Evolutionary conservation across 441 rosid genomes (phyloP), one percentile per base, ranked within the genome.

Genomic region (Adansonia rubrostipa): DNA sequence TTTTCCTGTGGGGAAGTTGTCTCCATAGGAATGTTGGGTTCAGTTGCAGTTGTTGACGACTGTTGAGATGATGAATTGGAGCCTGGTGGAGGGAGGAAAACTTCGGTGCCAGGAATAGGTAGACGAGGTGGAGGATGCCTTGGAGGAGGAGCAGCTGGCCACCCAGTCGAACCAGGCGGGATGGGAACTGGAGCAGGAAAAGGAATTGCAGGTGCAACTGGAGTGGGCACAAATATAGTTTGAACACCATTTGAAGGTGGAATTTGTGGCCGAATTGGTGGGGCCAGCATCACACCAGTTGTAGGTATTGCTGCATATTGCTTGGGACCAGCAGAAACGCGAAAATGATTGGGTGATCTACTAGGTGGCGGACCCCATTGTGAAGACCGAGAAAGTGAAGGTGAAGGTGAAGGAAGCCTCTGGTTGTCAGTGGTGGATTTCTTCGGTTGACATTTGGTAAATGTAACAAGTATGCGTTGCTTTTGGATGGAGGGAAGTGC

Each of bases 101-200:
- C 99, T 64, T 98, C 98, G 0, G 99, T 95, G 15, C 98, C 99
- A 28, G 96, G 92, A 63, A 84, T 80, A 68, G 89, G 89, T 73
- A 87, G 84, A 51, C 93, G 89, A 58, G 89, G 88, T 62, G 92
- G 77, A 70, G 89, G 84, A 81, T 90, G 95, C 82, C 85, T 82
- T 47, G 90, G 1, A 2, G 2, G 85, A 82, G 90, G 85, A 67
- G 89, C 82, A 44, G 90, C 75, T 45, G 87, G 82, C 99, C 99
- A 95, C 57, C 84, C 90, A 0, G 91, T 79, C 9, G 95, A 83
- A 24, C 84, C 83, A 6, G 92, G 79, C n/a, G 94, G 87, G n/a
- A 84, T 82, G 6, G 94, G 88, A 82, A 85, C 87, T 6, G 91
- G 83, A 50, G 91, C 83, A 61, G 93, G 89, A 67, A 86, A 89